Evolutionary conservation across 768 basidiomycete species (phyloP), one percentile per base, ranked within the genome.

Genomic region (Pulveroboletus sp.): DNA sequence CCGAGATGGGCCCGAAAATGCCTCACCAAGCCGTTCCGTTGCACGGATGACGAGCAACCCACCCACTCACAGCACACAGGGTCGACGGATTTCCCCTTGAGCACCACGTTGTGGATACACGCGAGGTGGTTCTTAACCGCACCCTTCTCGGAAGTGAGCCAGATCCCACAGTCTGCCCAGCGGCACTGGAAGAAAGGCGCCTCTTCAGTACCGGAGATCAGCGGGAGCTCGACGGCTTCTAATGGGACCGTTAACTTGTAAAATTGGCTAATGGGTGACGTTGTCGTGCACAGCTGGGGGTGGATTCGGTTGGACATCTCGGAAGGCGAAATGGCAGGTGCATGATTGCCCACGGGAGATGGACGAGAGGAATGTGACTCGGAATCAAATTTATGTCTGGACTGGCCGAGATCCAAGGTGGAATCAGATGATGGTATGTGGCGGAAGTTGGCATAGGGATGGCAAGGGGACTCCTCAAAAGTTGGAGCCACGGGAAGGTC

Each of bases 81-180:
- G 26, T 42, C 49, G 17, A 21, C 17, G 10, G 37, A 2, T 13
- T n/a, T 41, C 2, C 21, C 21, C 21, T 21, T 21, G 21, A 55
- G 18, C 7, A 15, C 37, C 24, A 63, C 50, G 27, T 35, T 9
- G 15, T 64, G 63, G 14, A 6, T 8, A 44, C 24, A 17, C 3
- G 15, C 13, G 14, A 64, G 30, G 37, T 64, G 63, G 26, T 28
- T 8, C 37, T 36, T 54, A 27, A 65, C 36, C 1, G 44, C 48
- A 21, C 49, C 56, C 26, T 49, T 53, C 2, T 56, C 49, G 8
- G 47, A 49, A 3, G 63, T 44, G 41, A 64, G 56, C 63, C 63
- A 64, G 1, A 40, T 37, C 0, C 51, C 38, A 5, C 63, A 64
- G 28, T 18, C 13, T 5, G 24, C 26, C 57, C 60, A 62, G 8